These are phyloP conservation scores for Fusarium aywerte DNA, from an alignment of 2,329 filamentous ascomycete species.

Conservation along the genomic window DNA sequence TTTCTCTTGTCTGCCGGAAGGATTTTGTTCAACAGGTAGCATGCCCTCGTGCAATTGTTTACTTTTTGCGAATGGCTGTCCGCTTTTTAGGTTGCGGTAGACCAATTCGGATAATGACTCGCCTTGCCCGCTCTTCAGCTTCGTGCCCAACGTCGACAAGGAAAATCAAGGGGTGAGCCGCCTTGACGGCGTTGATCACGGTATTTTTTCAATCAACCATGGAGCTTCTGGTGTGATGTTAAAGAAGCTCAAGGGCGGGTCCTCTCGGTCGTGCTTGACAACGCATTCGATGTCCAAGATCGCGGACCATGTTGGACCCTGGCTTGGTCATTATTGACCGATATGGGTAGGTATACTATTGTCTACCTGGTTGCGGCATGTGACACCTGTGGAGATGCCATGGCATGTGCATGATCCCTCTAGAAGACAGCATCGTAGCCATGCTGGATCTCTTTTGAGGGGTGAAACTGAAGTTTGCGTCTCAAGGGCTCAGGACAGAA, in stretches of 20 bases:
- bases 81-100: constrained; percentile 6
- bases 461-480: constrained; percentile 16
- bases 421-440: constrained; percentile 1
- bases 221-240: neutral
- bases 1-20: constrained; percentile 14
- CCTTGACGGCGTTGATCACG: constrained; percentile 1
- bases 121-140: constrained; percentile 16
- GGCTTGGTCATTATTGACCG: constrained; percentile 8
- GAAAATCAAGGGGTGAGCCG: constrained; percentile 11
- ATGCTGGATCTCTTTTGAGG: constrained; percentile 8
- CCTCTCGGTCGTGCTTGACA: constrained; percentile 4
- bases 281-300: constrained; percentile 15
- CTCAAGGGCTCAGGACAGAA: constrained; percentile 1
- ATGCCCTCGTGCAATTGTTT: constrained; percentile 1
- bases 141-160: constrained; percentile 26
- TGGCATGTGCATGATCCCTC: constrained; percentile 21
- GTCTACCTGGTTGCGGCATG: constrained; percentile 5
- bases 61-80: constrained; percentile 6
- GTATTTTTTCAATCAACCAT: constrained; percentile 12
- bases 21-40: constrained; percentile 12
- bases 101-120: neutral
- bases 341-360: constrained; percentile 14
- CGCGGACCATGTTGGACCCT: constrained; percentile 7
- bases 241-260: constrained; percentile 3
- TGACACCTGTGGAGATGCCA: constrained; percentile 29